Evolutionary conservation across 2,329 filamentous ascomycete species (phyloP).

Genomic region (Colletotrichum lupini): DNA sequence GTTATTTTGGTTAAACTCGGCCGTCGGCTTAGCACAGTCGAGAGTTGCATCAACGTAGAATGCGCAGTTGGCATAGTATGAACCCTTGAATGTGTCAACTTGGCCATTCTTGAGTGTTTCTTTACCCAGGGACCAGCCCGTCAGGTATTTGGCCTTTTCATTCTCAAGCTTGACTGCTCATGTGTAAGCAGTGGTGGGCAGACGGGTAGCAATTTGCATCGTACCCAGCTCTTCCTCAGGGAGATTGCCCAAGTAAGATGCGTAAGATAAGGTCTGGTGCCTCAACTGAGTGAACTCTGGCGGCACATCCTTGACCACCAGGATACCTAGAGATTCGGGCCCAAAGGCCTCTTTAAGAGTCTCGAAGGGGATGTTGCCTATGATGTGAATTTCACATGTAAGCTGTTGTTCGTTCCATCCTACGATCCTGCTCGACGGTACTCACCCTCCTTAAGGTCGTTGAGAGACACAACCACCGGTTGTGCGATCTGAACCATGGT

Average conservation of each 20-base stretch:
- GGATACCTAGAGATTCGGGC: slow-evolving; percentile 88
- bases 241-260: slow-evolving; percentile 89
- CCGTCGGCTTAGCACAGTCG: slow-evolving; percentile 70
- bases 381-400: slow-evolving; percentile 29
- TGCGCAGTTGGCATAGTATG: slow-evolving; percentile 86
- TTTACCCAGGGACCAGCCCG: slow-evolving; percentile 84
- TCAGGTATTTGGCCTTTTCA: slow-evolving; percentile 70
- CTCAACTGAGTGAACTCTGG: slow-evolving; percentile 77
- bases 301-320: slow-evolving; percentile 90
- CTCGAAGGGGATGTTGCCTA: slow-evolving; percentile 75
- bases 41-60: slow-evolving; percentile 76
- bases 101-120: slow-evolving; percentile 83
- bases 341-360: slow-evolving; percentile 86
- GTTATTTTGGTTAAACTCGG: slow-evolving; percentile 66
- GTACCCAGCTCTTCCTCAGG: slow-evolving; percentile 76
- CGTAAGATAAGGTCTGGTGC: slow-evolving; percentile 81
- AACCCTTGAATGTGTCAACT: slow-evolving; percentile 84
- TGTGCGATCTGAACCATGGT: slow-evolving; percentile 62
- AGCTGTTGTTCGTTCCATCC: background rate
- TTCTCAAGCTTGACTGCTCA: slow-evolving; percentile 66
- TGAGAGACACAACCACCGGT: slow-evolving; percentile 70
- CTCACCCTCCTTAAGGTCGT: slow-evolving; percentile 68
- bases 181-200: slow-evolving; percentile 30
- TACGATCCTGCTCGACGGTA: background rate
- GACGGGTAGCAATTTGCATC: slow-evolving; percentile 36